Percentiles rank a stretch among this genome's conserved stretches.
These are phyloP conservation scores for Amorphotheca resinae DNA, from an alignment of 495 filamentous ascomycete species.

Conservation along the genomic window DNA sequence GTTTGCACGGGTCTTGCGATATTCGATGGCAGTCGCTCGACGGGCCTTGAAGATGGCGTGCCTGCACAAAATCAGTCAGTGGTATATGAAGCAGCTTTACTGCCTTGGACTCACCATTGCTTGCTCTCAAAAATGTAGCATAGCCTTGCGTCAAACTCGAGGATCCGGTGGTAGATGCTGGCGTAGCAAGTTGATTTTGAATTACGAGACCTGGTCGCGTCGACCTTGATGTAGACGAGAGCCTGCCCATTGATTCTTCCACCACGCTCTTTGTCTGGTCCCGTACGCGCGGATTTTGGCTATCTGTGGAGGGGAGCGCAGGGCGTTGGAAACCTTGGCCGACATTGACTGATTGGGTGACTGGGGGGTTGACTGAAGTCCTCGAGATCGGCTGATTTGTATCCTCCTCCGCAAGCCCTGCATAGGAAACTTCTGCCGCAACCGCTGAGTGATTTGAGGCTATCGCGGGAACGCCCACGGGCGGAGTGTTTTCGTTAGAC, in stretches of 20 bases:
- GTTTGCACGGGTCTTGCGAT: conserved; percentile 4
- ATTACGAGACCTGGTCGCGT: conserved; percentile 8
- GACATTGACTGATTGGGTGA: conserved; percentile 7
- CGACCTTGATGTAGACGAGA: conserved; percentile 35
- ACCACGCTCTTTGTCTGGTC: conserved; percentile 1
- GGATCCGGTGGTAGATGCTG: conserved; percentile 35
- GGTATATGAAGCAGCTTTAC: conserved; percentile 12
- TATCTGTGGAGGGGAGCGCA: conserved; percentile 10
- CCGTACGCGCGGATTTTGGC: conserved; percentile 1
- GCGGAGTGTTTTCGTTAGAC: conserved; percentile 27
- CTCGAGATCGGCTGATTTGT: conserved; percentile 1
- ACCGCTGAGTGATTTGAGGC: background rate
- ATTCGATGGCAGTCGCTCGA: background rate
- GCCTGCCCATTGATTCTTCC: conserved; percentile 41
- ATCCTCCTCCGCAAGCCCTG: conserved; percentile 10
- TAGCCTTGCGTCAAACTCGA: conserved; percentile 31
- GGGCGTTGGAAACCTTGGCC: conserved; percentile 17
- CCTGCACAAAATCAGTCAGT: conserved; percentile 2
- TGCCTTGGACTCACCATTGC: conserved; percentile 13
- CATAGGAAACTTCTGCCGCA: conserved; percentile 1
- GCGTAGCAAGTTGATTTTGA: conserved; percentile 20
- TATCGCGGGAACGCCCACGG: conserved; percentile 1
- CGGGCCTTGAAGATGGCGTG: conserved; percentile 7
- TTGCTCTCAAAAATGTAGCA: conserved; percentile 15
- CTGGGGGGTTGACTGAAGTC: conserved; percentile 2